These are phyloP conservation scores for Barnettozyma pratensis DNA, from an alignment of 805 yeast genomes.

Conservation along the genomic window DNA sequence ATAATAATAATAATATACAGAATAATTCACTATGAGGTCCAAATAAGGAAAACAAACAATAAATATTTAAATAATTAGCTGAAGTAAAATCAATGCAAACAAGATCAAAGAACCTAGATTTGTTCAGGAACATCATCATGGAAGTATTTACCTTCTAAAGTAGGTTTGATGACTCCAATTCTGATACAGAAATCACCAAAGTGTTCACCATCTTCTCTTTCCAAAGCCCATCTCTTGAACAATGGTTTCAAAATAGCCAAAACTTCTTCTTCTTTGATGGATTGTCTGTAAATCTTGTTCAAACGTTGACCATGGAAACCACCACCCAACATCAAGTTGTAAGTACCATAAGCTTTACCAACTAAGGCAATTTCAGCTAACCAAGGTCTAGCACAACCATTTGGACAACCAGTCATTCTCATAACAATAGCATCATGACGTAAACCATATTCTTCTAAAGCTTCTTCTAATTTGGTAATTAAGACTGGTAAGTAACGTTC, in stretches of 20 bases:
- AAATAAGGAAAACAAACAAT: not conserved
- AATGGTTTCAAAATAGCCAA: slow-evolving; percentile 71
- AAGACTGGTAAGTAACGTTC: slow-evolving; percentile 83
- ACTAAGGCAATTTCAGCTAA: slow-evolving; percentile 92
- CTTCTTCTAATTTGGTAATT: slow-evolving; percentile 75
- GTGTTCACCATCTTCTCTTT: slow-evolving; percentile 86
- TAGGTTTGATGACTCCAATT: slow-evolving; percentile 81
- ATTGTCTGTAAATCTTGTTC: slow-evolving; percentile 83
- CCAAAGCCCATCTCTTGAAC: slow-evolving; percentile 91
- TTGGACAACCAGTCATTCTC: slow-evolving; percentile 99
- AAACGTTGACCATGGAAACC: slow-evolving; percentile 91
- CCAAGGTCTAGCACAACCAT: slow-evolving; percentile 99
- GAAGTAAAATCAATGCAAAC: not conserved
- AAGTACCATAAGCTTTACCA: slow-evolving; percentile 92
- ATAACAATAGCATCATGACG: slow-evolving; percentile 91
- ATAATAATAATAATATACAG: too few species aligned
- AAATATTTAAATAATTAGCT: not conserved
- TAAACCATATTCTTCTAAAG: slow-evolving; percentile 85
- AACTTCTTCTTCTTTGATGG: slow-evolving; percentile 87
- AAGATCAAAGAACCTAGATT: not conserved
- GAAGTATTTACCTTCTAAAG: slow-evolving; percentile 87
- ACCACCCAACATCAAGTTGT: slow-evolving; percentile 93
- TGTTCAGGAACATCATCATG: slow-evolving; percentile 85
- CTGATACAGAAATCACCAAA: slow-evolving; percentile 92
- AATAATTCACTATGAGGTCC: too few species aligned